phyloP scores from a whole-genome alignment of 1,284 basidiomycete species.

The Calocybe gambosa region DNA sequence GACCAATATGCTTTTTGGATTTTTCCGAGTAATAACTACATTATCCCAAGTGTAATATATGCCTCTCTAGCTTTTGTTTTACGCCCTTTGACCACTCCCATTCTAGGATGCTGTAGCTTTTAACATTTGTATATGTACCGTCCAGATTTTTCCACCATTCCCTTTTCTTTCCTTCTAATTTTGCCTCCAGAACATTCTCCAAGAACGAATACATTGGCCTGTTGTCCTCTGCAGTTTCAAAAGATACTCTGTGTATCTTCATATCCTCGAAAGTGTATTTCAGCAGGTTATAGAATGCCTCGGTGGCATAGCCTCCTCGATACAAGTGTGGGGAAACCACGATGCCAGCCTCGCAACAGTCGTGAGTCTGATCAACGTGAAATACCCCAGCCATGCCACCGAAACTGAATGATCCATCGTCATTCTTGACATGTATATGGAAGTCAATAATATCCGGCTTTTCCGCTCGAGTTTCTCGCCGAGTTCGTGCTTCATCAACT shows the following conservation, averaged over 20 bases:
- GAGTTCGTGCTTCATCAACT: constrained; percentile 27
- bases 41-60: not conserved
- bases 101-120: constrained; percentile 35
- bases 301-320: constrained; percentile 33
- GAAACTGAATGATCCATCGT: constrained; percentile 23
- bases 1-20: too few relatives aligned
- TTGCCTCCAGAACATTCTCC: constrained; percentile 32
- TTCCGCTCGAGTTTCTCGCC: constrained; percentile 29
- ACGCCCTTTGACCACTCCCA: constrained; percentile 33
- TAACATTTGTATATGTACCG: constrained; percentile 31
- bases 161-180: constrained; percentile 29
- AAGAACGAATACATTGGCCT: constrained; percentile 38
- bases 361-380: constrained; percentile 28
- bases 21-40: too few relatives aligned
- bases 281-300: constrained; percentile 33
- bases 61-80: constrained; percentile 24
- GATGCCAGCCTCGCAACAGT: constrained; percentile 37
- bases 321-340: constrained; percentile 31
- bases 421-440: constrained; percentile 25
- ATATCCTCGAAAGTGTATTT: constrained; percentile 34
- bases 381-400: constrained; percentile 33
- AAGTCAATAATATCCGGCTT: constrained; percentile 31
- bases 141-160: constrained; percentile 31
- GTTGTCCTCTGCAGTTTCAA: constrained; percentile 35
- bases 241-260: constrained; percentile 34